These are phyloP conservation scores for Fusarium secorum DNA, from an alignment of 2,329 filamentous ascomycete genomes.

Conservation along the genomic window DNA sequence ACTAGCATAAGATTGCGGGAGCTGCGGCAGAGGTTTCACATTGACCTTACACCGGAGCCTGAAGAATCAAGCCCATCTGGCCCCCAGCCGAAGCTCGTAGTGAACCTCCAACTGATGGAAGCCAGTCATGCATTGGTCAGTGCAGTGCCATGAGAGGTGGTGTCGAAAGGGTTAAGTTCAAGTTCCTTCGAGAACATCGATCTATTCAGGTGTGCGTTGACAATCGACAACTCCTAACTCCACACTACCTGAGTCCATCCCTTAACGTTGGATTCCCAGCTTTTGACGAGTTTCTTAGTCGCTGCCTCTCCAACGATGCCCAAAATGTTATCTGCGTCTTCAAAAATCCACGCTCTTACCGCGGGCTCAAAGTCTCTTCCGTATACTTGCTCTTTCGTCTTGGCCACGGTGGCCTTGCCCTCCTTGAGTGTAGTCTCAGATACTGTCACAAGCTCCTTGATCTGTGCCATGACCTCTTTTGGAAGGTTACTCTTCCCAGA, in stretches of 20 bases:
- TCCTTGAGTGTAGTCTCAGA: constrained; percentile 46
- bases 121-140: neutral
- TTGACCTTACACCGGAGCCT: neutral
- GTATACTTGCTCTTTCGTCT: constrained; percentile 43
- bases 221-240: constrained; percentile 31
- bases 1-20: neutral
- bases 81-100: neutral
- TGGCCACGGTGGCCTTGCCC: constrained; percentile 43
- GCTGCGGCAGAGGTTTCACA: neutral
- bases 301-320: constrained; percentile 40
- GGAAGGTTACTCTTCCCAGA: constrained; percentile 50
- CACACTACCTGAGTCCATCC: constrained; percentile 49
- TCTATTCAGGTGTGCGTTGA: neutral
- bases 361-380: constrained; percentile 40
- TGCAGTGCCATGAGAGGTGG: neutral
- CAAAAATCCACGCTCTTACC: constrained; percentile 44
- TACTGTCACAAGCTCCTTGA: constrained; percentile 46
- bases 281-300: constrained; percentile 43
- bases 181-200: neutral
- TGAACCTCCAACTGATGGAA: neutral
- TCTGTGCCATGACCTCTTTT: constrained; percentile 47
- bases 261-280: constrained; percentile 47
- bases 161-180: neutral
- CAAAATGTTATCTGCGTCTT: constrained; percentile 31
- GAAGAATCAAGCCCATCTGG: neutral